A percentile compares a stretch with the other conserved stretches of the same genome.
Evolutionary conservation across 2,329 filamentous ascomycete species (phyloP).

Genomic region (Huntiella bhutanensis): DNA sequence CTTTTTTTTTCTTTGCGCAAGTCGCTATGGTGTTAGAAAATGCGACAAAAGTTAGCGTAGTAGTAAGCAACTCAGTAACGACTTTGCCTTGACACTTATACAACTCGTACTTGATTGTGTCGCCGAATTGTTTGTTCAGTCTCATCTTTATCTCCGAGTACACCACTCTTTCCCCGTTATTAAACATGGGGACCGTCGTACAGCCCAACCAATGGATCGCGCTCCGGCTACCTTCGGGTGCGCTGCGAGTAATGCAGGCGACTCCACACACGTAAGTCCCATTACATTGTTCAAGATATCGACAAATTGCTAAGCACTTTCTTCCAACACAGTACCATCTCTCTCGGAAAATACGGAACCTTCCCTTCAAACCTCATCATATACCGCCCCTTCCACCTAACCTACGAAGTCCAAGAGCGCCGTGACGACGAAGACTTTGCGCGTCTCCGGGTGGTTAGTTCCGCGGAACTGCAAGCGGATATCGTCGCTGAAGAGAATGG

Average conservation of each 20-base stretch:
- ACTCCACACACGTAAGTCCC: slow-evolving; percentile 37
- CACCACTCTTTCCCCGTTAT: not conserved
- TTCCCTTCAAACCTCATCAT: slow-evolving; percentile 82
- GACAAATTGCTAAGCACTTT: slow-evolving; percentile 2
- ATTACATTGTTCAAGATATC: slow-evolving; percentile 2
- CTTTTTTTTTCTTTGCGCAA: too few species aligned
- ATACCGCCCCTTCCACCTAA: slow-evolving; percentile 78
- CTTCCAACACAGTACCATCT: slow-evolving; percentile 45
- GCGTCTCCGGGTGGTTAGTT: slow-evolving; percentile 57
- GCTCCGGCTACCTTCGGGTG: slow-evolving; percentile 39
- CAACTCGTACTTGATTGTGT: not conserved
- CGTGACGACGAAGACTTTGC: slow-evolving; percentile 43
- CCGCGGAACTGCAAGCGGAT: slow-evolving; percentile 68
- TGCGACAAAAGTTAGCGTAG: too few species aligned
- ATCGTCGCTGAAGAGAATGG: slow-evolving; percentile 33
- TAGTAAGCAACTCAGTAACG: too few species aligned
- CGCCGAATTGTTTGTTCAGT: not conserved
- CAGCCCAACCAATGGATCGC: slow-evolving; percentile 42
- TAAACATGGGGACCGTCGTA: slow-evolving; percentile 25
- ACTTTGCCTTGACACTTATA: not conserved
- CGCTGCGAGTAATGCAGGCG: slow-evolving; percentile 36
- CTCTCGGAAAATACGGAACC: slow-evolving; percentile 78
- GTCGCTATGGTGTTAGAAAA: too few species aligned
- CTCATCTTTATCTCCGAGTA: too few species aligned
- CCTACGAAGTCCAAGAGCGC: slow-evolving; percentile 71